phyloP scores from a whole-genome alignment of 2,329 filamentous ascomycete species.

The Fusarium clavum region DNA sequence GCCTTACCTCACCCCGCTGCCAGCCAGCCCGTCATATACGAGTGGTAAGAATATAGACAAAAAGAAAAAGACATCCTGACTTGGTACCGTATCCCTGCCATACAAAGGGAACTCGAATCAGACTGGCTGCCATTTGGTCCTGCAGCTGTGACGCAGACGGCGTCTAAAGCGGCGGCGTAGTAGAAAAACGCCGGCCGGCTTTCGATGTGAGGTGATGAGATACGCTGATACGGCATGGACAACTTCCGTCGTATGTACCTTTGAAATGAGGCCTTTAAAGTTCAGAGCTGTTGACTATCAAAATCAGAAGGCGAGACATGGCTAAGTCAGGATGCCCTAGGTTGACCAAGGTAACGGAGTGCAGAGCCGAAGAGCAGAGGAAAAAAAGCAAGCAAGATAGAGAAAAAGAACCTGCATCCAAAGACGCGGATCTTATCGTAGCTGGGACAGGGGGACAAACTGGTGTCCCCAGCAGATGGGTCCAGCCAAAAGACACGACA shows the following conservation, averaged over 20 bases:
- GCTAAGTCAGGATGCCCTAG: slow-evolving; percentile 17
- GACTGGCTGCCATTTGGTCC: slow-evolving; percentile 19
- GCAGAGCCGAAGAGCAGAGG: slow-evolving; percentile 23
- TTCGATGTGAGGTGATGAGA: not conserved
- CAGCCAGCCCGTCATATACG: not conserved
- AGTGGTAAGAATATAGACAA: slow-evolving; percentile 4
- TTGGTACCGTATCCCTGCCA: slow-evolving; percentile 21
- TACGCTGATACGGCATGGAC: slow-evolving; percentile 8
- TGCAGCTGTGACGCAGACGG: slow-evolving; percentile 35
- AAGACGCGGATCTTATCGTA: slow-evolving; percentile 43
- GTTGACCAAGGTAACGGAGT: slow-evolving; percentile 3
- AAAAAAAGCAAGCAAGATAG: not conserved
- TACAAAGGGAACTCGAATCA: slow-evolving; percentile 17
- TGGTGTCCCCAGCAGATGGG: slow-evolving; percentile 31
- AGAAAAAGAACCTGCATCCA: slow-evolving; percentile 18
- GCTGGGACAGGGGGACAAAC: slow-evolving; percentile 21
- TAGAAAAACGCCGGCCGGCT: slow-evolving; percentile 19
- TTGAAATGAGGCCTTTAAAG: slow-evolving; percentile 36
- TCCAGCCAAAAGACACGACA: slow-evolving; percentile 19
- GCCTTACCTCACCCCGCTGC: not conserved
- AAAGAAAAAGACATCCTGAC: not conserved
- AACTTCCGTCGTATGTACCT: slow-evolving; percentile 31
- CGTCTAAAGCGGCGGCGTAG: slow-evolving; percentile 29
- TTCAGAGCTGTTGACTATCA: slow-evolving; percentile 34
- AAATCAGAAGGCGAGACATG: slow-evolving; percentile 13